Conservation (phyloP, 176 grass and related monocot species). For the Musa itinerans region DNA sequence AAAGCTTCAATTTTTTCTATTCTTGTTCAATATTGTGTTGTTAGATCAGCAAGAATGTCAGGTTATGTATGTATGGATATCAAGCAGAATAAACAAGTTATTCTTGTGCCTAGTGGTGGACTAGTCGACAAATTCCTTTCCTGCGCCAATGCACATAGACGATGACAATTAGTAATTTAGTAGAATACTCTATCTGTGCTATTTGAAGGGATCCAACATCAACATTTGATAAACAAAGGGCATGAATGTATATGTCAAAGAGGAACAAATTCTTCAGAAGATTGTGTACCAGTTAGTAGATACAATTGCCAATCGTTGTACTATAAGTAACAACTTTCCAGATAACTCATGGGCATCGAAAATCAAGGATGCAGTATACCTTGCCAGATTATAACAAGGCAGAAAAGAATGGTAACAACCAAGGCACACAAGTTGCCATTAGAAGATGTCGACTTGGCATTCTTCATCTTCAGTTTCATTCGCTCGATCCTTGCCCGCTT, state of each 20-base stretch:
- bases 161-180: no score
- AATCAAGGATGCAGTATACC: constrained; percentile 33
- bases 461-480: constrained; percentile 97
- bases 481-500: constrained; percentile 89
- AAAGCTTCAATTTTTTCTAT: no score
- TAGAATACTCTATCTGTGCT: no score
- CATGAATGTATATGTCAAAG: background rate
- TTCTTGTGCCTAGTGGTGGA: no score
- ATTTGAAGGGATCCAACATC: background rate
- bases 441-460: constrained; percentile 45
- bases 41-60: background rate
- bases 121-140: no score
- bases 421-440: constrained; percentile 50
- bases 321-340: background rate
- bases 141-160: no score
- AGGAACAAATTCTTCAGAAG: background rate
- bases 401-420: constrained; percentile 83
- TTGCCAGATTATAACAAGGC: constrained; percentile 93
- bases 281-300: background rate
- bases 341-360: background rate
- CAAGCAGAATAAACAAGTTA: background rate
- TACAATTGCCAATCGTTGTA: background rate
- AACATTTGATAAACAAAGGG: background rate
- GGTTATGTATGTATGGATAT: background rate
- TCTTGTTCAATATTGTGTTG: background rate